Conservation (phyloP, 306 rosid species). For the Oemleria cerasiformis region DNA sequence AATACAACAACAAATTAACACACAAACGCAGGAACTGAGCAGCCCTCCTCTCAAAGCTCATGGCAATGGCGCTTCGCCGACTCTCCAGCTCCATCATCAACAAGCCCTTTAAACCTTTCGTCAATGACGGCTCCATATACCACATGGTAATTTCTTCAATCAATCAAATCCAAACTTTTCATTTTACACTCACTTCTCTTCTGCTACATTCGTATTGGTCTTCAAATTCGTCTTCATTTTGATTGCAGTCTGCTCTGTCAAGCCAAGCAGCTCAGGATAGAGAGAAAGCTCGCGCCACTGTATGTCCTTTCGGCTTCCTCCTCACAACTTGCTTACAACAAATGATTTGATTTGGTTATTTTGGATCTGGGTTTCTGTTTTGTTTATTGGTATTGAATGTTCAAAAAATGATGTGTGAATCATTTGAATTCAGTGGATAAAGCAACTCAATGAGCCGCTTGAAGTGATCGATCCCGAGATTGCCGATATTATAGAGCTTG, state of each 20-base stretch:
- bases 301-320: slow-evolving; percentile 28
- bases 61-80: slow-evolving; percentile 75
- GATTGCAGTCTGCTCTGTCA: slow-evolving; percentile 61
- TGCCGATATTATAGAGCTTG: slow-evolving; percentile 79
- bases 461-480: slow-evolving; percentile 76
- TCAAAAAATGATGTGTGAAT: background rate
- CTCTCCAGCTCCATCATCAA: slow-evolving; percentile 43
- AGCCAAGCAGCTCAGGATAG: slow-evolving; percentile 40
- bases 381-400: slow-evolving; percentile 10
- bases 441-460: slow-evolving; percentile 77
- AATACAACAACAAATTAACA: background rate
- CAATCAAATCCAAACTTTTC: background rate
- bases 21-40: background rate
- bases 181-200: background rate
- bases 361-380: slow-evolving; percentile 13
- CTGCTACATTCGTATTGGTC: background rate
- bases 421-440: slow-evolving; percentile 59
- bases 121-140: slow-evolving; percentile 43
- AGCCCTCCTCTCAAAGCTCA: background rate
- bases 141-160: slow-evolving; percentile 40
- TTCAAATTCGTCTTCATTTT: slow-evolving; percentile 5
- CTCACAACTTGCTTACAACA: background rate
- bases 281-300: slow-evolving; percentile 53
- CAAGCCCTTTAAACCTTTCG: slow-evolving; percentile 33
- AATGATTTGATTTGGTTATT: background rate